These are phyloP conservation scores for Pisolithus tinctorius DNA, from an alignment of 768 basidiomycete species.

Conservation along the genomic window DNA sequence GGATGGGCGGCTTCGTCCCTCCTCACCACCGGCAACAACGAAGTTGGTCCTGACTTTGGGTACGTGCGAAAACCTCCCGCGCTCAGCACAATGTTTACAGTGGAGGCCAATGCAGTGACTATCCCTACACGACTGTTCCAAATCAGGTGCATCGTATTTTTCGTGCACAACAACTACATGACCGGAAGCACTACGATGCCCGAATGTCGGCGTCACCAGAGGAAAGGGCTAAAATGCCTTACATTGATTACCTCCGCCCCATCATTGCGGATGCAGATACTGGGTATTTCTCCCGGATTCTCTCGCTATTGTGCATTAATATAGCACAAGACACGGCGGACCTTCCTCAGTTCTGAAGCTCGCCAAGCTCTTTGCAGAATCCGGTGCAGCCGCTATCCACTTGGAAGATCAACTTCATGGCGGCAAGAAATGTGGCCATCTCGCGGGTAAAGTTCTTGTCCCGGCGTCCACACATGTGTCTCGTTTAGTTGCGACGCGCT, in stretches of 20 bases:
- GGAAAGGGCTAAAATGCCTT: constrained; percentile 62
- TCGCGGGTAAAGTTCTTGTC: constrained; percentile 89
- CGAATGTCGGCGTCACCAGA: constrained; percentile 60
- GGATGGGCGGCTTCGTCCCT: constrained; percentile 89
- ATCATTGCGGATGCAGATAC: constrained; percentile 96
- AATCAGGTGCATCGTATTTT: constrained; percentile 91
- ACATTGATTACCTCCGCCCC: constrained; percentile 83
- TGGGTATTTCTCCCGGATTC: constrained; percentile 45
- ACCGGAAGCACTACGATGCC: constrained; percentile 89
- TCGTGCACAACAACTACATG: constrained; percentile 88
- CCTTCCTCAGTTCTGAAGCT: constrained; percentile 94
- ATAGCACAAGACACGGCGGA: constrained; percentile 70
- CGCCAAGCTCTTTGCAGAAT: constrained; percentile 90
- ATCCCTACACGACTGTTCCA: constrained; percentile 93
- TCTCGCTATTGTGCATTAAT: not conserved
- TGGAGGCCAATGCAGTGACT: constrained; percentile 50
- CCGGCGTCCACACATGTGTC: constrained; percentile 84
- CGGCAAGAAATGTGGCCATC: constrained; percentile 92
- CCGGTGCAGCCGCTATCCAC: constrained; percentile 86
- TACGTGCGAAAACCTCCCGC: constrained; percentile 15
- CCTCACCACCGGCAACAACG: constrained; percentile 84
- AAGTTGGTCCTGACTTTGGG: constrained; percentile 91
- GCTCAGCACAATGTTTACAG: not conserved
- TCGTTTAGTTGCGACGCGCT: constrained; percentile 77
- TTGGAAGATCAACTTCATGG: constrained; percentile 93